These are phyloP conservation scores for Trifolium subterraneum DNA, from an alignment of 306 rosid species.

Conservation along the genomic window DNA sequence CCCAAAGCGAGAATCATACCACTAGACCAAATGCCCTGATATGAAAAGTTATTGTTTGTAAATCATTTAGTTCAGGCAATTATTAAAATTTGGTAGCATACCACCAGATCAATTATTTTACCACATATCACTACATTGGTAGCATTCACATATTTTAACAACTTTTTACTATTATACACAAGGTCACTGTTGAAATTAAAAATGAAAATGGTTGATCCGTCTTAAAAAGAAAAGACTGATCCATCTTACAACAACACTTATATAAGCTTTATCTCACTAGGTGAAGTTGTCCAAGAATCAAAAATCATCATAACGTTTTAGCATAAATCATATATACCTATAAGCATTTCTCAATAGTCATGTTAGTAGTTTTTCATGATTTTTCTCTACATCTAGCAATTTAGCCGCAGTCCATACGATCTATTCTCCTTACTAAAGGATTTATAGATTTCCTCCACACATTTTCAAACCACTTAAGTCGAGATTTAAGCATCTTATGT, in stretches of 20 bases:
- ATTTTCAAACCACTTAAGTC: not conserved
- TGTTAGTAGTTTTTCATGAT: not conserved
- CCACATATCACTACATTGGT: not conserved
- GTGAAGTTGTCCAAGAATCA: not conserved
- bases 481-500: not conserved
- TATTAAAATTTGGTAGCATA: not conserved
- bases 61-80: not conserved
- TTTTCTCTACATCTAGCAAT: too few species aligned
- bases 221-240: not conserved
- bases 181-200: not conserved
- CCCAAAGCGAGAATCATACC: constrained; percentile 27
- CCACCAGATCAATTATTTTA: not conserved
- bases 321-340: not conserved
- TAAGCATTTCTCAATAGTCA: not conserved
- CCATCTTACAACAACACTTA: not conserved
- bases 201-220: not conserved
- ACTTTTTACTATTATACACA: not conserved
- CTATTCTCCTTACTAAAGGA: not conserved
- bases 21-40: constrained; percentile 17
- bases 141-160: not conserved
- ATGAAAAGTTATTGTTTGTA: not conserved
- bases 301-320: not conserved
- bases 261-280: not conserved
- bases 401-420: not conserved
- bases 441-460: not conserved